Percentiles rank a stretch among this genome's conserved stretches.
Conservation (phyloP, 257 asterid species). For the Marsdenia floribunda region DNA sequence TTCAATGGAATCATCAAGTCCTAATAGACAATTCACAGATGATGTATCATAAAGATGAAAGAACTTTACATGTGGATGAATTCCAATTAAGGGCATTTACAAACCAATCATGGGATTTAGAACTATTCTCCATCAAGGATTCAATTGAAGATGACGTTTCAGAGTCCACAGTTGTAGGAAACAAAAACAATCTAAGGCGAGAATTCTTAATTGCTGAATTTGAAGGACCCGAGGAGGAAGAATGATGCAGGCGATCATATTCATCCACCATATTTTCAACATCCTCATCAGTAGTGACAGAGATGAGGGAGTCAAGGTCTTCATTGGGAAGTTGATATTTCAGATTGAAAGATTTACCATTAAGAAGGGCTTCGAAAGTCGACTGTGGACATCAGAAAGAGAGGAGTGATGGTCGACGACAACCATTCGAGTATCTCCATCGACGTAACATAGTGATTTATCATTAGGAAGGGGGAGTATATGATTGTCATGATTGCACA, state of each 20-base stretch:
- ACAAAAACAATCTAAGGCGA: slow-evolving; percentile 57
- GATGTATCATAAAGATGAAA: slow-evolving; percentile 61
- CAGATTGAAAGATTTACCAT: too few relatives aligned
- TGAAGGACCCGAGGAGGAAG: too few relatives aligned
- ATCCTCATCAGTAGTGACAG: too few relatives aligned
- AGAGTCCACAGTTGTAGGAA: slow-evolving; percentile 19
- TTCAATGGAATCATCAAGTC: too few relatives aligned
- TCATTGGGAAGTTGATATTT: too few relatives aligned
- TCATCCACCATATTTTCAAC: too few relatives aligned
- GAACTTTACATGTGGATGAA: slow-evolving; percentile 30
- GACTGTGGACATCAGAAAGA: slow-evolving; percentile 61
- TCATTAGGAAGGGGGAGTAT: too few relatives aligned
- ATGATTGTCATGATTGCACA: too few relatives aligned
- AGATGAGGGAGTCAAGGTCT: too few relatives aligned
- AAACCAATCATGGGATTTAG: slow-evolving; percentile 88
- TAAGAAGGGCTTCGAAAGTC: too few relatives aligned
- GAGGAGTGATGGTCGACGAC: slow-evolving; percentile 62
- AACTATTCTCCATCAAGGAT: slow-evolving; percentile 35
- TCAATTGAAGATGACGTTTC: slow-evolving; percentile 29
- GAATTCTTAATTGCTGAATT: slow-evolving; percentile 25
- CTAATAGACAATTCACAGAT: slow-evolving; percentile 69
- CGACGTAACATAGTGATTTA: slow-evolving; percentile 79
- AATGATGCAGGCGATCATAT: too few relatives aligned
- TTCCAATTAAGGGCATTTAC: slow-evolving; percentile 69
- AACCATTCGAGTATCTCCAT: slow-evolving; percentile 90